Evolutionary conservation across 2,329 filamentous ascomycete genomes (phyloP), one percentile per base, ranked within the genome.

Genomic region (Chaetothyriales sp.): DNA sequence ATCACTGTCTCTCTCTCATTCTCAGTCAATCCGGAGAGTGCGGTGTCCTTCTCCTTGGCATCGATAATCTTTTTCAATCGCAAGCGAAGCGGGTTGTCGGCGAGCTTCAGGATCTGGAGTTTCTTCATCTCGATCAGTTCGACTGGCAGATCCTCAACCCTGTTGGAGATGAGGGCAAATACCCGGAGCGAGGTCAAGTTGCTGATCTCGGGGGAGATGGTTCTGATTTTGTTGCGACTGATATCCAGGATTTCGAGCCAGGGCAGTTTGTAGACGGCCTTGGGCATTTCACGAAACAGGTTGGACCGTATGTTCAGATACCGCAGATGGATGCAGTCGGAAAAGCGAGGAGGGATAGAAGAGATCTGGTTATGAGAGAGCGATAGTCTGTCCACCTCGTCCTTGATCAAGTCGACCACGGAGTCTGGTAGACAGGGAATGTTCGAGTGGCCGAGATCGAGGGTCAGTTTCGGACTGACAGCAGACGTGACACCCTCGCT

Each of bases 201-300:
- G 53, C 78, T 79, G 55, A 95, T 85, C 49, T 89, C 84, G 46
- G 82, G 78, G 0, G 90, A 88, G 1, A 96, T 75, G 8, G 77
- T 72, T 46, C 77, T 78, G 54, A 96, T 80, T 65, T 84, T 86
- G 65, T 96, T 96, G 60, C 86, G 80, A 64, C 88, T 89, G 50
- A 96, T 76, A 68, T 96, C 90, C 54, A 96, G 77, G 53, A 95
- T 95, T 68, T 96, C 89, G 50, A 96, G 77, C 32, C 87, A 84
- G 49, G 79, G 82, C 55, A 96, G 75, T 65, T 88, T 81, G 64
- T 90, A 89, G 52, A 96, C 80, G 57, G 75, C 74, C 60, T 74
- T 73, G 45, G 81, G 81, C 59, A 85, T 81, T 62, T 82, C 76
- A 56, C 74, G 66, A 51, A 74, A 72, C 49, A 68, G 68, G 52